Evolutionary conservation across 1,284 basidiomycete species (phyloP).

Genomic region (Ustilago shanxiensis): DNA sequence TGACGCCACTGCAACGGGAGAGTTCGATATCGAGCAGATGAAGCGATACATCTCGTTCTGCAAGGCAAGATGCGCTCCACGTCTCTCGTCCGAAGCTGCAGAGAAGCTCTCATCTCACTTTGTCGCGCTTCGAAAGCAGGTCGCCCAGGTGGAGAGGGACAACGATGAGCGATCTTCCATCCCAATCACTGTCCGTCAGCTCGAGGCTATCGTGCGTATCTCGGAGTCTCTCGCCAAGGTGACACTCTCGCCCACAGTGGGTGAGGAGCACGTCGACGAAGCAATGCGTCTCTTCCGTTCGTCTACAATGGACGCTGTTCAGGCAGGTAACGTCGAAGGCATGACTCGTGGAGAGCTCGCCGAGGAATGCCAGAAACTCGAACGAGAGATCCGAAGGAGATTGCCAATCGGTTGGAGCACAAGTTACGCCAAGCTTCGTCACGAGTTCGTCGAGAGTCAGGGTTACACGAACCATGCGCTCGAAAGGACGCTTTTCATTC

Average conservation of each 20-base stretch:
- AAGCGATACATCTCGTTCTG: constrained; percentile 96
- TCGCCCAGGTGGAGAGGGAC: constrained; percentile 94
- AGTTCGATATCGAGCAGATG: constrained; percentile 98
- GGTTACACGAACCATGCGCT: constrained; percentile 81
- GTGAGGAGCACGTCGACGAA: constrained; percentile 95
- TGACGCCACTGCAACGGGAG: constrained; percentile 76
- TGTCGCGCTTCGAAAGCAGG: constrained; percentile 91
- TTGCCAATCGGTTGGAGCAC: constrained; percentile 97
- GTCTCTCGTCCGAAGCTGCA: constrained; percentile 89
- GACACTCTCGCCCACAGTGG: constrained; percentile 86
- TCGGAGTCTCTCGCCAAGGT: constrained; percentile 96
- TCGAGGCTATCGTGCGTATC: constrained; percentile 98
- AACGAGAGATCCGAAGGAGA: constrained; percentile 87
- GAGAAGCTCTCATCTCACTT: constrained; percentile 99
- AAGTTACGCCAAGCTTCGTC: constrained; percentile 91
- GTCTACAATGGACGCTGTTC: constrained; percentile 99
- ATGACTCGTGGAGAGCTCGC: constrained; percentile 91
- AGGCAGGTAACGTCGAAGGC: constrained; percentile 90
- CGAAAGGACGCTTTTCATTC: constrained; percentile 88
- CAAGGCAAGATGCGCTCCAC: constrained; percentile 95
- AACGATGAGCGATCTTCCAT: constrained; percentile 98
- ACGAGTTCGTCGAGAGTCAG: constrained; percentile 94
- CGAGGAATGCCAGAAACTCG: constrained; percentile 92
- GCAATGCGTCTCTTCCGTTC: constrained; percentile 98
- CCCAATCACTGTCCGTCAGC: constrained; percentile 97